Evolutionary conservation across 1,139 yeast genomes (phyloP).

Genomic region (Petasospora fabianii): DNA sequence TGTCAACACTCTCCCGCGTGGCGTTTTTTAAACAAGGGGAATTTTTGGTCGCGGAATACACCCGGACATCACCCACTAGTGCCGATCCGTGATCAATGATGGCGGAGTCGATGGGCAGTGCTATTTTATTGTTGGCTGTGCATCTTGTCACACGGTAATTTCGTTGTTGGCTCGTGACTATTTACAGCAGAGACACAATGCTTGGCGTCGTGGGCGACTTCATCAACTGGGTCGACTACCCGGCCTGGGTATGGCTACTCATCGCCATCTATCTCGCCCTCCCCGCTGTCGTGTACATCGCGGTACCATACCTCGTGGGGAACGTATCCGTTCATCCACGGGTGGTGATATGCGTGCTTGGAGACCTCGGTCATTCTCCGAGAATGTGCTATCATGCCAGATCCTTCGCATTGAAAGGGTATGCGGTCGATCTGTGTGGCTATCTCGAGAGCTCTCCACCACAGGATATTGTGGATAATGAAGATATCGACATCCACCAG

Average conservation of each 20-base stretch:
- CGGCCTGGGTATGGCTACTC: conserved; percentile 31
- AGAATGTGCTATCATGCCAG: conserved; percentile 90
- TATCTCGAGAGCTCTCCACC: conserved; percentile 64
- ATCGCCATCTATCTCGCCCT: conserved; percentile 33
- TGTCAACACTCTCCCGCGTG: background rate
- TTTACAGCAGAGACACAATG: background rate
- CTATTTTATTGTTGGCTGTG: too few species aligned
- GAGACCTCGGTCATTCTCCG: conserved; percentile 95
- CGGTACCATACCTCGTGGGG: conserved; percentile 33
- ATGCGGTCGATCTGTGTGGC: conserved; percentile 82
- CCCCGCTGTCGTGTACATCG: conserved; percentile 34
- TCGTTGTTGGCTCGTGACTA: background rate
- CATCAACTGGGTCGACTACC: conserved; percentile 23
- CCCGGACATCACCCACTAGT: background rate
- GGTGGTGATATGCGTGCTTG: conserved; percentile 77
- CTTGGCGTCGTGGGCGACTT: conserved; percentile 1
- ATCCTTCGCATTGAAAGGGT: conserved; percentile 66
- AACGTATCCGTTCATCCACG: conserved; percentile 40
- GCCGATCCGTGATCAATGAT: too few species aligned
- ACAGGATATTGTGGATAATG: conserved; percentile 44
- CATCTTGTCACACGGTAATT: too few species aligned
- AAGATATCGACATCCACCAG: conserved; percentile 48
- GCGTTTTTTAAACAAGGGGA: background rate
- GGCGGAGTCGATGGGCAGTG: too few species aligned
- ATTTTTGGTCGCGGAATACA: background rate